Evolutionary conservation across 108 stramenopile genomes (phyloP).

Genomic region (Stephanodiscus minutulus): DNA sequence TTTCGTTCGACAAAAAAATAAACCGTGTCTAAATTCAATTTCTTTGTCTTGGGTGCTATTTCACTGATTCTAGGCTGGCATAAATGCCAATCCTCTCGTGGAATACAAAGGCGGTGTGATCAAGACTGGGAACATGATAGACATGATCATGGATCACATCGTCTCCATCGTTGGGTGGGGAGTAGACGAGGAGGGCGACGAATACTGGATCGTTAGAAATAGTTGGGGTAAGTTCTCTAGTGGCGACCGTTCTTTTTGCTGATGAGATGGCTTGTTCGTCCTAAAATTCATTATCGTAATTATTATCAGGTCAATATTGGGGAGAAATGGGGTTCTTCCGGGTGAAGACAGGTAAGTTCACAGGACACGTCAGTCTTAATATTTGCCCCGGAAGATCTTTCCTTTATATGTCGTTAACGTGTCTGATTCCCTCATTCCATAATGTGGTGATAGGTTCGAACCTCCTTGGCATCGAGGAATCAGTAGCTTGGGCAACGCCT

Average conservation of each 20-base stretch:
- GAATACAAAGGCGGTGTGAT: constrained; percentile 76
- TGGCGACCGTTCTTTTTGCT: constrained; percentile 11
- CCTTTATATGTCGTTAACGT: too few relatives aligned
- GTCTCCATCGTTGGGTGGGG: constrained; percentile 92
- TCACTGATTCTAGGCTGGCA: constrained; percentile 31
- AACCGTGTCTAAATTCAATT: too few relatives aligned
- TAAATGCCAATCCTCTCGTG: constrained; percentile 78
- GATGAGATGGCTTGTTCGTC: not conserved
- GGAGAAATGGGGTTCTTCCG: constrained; percentile 78
- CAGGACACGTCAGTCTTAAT: constrained; percentile 3
- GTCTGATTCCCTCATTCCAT: too few relatives aligned
- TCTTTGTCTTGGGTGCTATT: constrained; percentile 10
- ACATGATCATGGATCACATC: constrained; percentile 58
- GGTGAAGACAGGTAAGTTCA: constrained; percentile 42
- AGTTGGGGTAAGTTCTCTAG: constrained; percentile 44
- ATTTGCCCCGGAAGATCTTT: not conserved
- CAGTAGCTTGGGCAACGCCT: constrained; percentile 82
- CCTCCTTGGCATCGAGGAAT: constrained; percentile 75
- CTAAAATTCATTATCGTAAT: constrained; percentile 2
- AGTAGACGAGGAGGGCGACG: constrained; percentile 44
- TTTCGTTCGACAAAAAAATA: too few relatives aligned
- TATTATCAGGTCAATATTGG: constrained; percentile 39
- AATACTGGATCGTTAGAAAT: constrained; percentile 93
- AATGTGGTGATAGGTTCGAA: constrained; percentile 44
- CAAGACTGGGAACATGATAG: constrained; percentile 31